Evolutionary conservation across 495 filamentous ascomycete species (phyloP).

Genomic region (Jackrogersella multiformis): DNA sequence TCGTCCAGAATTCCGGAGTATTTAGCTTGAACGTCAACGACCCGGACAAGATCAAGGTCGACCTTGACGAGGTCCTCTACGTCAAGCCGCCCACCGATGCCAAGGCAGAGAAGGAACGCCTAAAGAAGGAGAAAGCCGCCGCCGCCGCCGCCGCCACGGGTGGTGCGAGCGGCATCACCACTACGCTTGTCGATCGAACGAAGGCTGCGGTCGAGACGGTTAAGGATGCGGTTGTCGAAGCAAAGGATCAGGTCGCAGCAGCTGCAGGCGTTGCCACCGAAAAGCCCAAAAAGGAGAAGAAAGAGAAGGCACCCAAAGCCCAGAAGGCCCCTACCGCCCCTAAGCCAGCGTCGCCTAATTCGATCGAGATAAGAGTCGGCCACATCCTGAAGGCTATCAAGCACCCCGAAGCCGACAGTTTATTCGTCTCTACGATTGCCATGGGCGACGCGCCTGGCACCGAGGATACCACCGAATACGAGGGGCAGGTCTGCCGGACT

Average conservation of each 20-base stretch:
- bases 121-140: constrained; percentile 85
- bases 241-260: constrained; percentile 53
- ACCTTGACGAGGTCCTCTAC: constrained; percentile 81
- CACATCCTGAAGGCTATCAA: constrained; percentile 95
- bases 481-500: constrained; percentile 87
- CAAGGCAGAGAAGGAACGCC: constrained; percentile 87
- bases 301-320: constrained; percentile 76
- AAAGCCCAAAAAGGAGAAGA: constrained; percentile 86
- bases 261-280: constrained; percentile 51
- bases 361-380: constrained; percentile 94
- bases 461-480: constrained; percentile 85
- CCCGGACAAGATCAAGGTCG: constrained; percentile 81
- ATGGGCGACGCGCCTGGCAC: constrained; percentile 88
- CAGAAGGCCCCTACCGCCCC: constrained; percentile 73
- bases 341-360: constrained; percentile 76
- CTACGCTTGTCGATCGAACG: constrained; percentile 61
- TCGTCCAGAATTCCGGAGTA: constrained; percentile 87
- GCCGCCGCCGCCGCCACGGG: constrained; percentile 61
- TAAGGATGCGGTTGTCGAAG: constrained; percentile 52
- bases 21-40: constrained; percentile 77
- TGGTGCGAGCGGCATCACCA: constrained; percentile 35
- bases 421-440: constrained; percentile 96
- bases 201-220: constrained; percentile 56
- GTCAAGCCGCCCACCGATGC: constrained; percentile 81
- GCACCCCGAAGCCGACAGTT: constrained; percentile 95